These are phyloP conservation scores for Saksenaea oblongispora DNA, from an alignment of 371 early-diverging fungal genomes.

Conservation along the genomic window DNA sequence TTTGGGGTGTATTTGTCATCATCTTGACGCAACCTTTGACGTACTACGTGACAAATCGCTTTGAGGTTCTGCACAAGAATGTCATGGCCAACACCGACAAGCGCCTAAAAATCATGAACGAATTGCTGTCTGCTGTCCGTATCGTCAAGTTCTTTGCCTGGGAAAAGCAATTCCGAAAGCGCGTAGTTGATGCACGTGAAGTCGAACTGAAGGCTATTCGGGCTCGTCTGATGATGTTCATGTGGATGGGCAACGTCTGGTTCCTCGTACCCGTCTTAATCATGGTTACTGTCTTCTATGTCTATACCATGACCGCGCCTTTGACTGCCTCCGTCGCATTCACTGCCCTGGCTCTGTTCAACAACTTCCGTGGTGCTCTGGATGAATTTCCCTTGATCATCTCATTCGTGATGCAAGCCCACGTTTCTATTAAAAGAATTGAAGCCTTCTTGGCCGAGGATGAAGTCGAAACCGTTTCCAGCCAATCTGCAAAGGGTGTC, in stretches of 20 bases:
- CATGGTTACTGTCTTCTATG: constrained; percentile 53
- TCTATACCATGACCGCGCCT: constrained; percentile 51
- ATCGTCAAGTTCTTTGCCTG: constrained; percentile 80
- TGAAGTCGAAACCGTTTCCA: constrained; percentile 49
- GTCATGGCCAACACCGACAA: constrained; percentile 61
- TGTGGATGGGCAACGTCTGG: constrained; percentile 46
- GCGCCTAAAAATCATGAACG: constrained; percentile 61
- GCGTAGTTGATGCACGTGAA: constrained; percentile 48
- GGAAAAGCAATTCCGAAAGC: constrained; percentile 63
- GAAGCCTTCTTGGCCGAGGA: constrained; percentile 65
- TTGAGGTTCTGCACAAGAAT: constrained; percentile 43
- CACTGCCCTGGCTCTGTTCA: constrained; percentile 65
- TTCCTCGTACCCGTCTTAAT: constrained; percentile 28
- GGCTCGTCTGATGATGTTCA: constrained; percentile 31
- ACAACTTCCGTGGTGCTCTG: constrained; percentile 66
- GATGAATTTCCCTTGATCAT: constrained; percentile 73
- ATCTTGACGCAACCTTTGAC: constrained; percentile 59
- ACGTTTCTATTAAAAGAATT: constrained; percentile 75
- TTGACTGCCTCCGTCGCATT: constrained; percentile 70
- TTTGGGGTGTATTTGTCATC: constrained; percentile 61
- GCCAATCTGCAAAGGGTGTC: constrained; percentile 9
- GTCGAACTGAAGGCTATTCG: constrained; percentile 45
- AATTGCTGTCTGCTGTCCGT: constrained; percentile 69
- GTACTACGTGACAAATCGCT: constrained; percentile 45
- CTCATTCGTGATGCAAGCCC: constrained; percentile 63